These are phyloP conservation scores for Linaria vulgaris DNA, from an alignment of 257 asterid species.

Conservation along the genomic window DNA sequence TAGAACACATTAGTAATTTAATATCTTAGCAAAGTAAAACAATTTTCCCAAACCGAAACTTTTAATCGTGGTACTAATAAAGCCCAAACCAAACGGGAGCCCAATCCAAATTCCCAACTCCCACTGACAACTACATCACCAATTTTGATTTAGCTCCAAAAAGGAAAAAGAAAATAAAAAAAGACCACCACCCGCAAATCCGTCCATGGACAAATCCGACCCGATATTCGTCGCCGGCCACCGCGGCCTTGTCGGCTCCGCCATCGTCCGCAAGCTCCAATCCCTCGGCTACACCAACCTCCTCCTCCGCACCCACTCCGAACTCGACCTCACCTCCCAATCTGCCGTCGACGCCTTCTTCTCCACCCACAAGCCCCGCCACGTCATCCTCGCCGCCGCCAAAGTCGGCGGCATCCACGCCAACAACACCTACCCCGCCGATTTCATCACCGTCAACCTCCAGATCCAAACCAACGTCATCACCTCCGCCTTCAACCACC, in stretches of 20 bases:
- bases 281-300: conserved; percentile 62
- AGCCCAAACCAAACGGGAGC: no score
- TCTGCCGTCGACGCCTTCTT: conserved; percentile 78
- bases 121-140: no score
- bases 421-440: conserved; percentile 86
- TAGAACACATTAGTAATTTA: no score
- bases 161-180: no score
- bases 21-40: no score
- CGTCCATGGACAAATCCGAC: conserved; percentile 56
- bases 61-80: no score
- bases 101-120: no score
- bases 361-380: conserved; percentile 56
- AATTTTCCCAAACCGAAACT: no score
- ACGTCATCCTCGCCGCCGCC: conserved; percentile 89
- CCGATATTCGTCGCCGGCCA: conserved; percentile 85
- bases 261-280: conserved; percentile 64
- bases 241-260: conserved; percentile 93
- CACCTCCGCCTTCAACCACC: conserved; percentile 60
- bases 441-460: conserved; percentile 86
- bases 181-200: conserved; percentile 5
- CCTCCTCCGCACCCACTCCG: conserved; percentile 80
- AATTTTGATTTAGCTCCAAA: no score
- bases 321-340: conserved; percentile 86
- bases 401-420: conserved; percentile 98
- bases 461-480: conserved; percentile 91